phyloP scores from a whole-genome alignment of 2,329 filamentous ascomycete species.

The Ophiosphaerella herpotricha region DNA sequence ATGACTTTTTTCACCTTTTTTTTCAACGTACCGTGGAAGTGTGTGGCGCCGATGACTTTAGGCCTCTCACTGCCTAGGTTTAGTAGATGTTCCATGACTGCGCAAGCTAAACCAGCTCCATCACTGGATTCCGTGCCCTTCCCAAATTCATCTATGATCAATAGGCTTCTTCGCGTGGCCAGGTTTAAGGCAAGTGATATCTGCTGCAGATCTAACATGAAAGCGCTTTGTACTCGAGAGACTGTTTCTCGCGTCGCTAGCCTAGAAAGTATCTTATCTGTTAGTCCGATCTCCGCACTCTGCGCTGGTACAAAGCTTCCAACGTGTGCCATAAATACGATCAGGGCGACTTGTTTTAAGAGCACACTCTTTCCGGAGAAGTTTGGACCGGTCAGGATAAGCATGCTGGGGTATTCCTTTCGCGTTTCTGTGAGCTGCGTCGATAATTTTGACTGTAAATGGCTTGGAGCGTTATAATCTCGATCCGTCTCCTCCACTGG shows the following conservation, averaged over 20 bases:
- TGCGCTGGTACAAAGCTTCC: constrained; percentile 87
- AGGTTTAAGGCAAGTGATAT: constrained; percentile 76
- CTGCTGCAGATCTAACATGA: constrained; percentile 86
- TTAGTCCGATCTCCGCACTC: constrained; percentile 77
- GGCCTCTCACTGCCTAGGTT: constrained; percentile 55
- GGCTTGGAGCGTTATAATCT: neutral
- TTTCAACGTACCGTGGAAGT: constrained; percentile 59
- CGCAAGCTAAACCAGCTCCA: constrained; percentile 67
- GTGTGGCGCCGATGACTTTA: constrained; percentile 66
- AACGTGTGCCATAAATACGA: constrained; percentile 89
- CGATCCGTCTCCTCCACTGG: constrained; percentile 1
- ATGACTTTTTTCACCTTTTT: no score
- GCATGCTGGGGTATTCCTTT: constrained; percentile 62
- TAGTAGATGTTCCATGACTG: constrained; percentile 63
- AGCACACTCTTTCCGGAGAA: constrained; percentile 97
- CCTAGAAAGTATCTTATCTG: constrained; percentile 88
- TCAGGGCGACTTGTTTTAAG: constrained; percentile 88
- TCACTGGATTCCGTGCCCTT: constrained; percentile 69
- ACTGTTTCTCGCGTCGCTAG: constrained; percentile 76
- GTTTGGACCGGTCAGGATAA: constrained; percentile 90
- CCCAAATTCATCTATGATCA: constrained; percentile 93
- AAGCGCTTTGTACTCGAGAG: constrained; percentile 66
- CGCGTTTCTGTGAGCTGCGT: constrained; percentile 5
- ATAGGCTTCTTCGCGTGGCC: constrained; percentile 74
- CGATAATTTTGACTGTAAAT: constrained; percentile 6